These are phyloP conservation scores for Ustilago crameri DNA, from an alignment of 1,284 basidiomycete species.

Conservation along the genomic window DNA sequence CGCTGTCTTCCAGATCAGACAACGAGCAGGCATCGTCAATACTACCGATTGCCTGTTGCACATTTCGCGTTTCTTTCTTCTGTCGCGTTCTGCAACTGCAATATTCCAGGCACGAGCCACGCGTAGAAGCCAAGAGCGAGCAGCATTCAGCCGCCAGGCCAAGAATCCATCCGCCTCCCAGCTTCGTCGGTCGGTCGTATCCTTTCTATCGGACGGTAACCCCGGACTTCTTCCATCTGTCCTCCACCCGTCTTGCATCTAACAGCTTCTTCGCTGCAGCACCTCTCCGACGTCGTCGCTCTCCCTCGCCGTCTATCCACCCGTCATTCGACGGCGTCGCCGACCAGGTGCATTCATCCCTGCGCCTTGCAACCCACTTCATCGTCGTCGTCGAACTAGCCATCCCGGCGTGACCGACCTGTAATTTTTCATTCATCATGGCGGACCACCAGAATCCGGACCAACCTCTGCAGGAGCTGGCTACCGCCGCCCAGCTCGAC, in stretches of 20 bases:
- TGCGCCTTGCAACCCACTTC: background rate
- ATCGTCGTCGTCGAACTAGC: background rate
- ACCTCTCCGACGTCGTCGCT: constrained; percentile 4
- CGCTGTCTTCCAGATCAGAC: too few relatives aligned
- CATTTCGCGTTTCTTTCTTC: background rate
- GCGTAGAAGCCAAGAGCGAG: too few relatives aligned
- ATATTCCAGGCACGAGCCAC: background rate
- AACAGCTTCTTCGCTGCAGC: constrained; percentile 21
- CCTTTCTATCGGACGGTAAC: constrained; percentile 35
- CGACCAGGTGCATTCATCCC: constrained; percentile 3
- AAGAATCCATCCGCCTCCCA: constrained; percentile 14
- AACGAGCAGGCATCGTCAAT: too few relatives aligned
- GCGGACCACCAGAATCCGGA: constrained; percentile 43
- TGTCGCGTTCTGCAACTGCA: background rate
- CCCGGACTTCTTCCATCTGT: constrained; percentile 16
- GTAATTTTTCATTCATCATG: constrained; percentile 23
- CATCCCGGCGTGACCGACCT: background rate
- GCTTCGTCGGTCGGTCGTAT: background rate
- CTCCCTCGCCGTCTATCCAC: background rate
- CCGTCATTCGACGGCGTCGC: background rate
- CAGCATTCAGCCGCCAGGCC: background rate
- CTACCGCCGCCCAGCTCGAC: constrained; percentile 50
- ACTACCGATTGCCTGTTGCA: too few relatives aligned
- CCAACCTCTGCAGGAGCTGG: constrained; percentile 50
- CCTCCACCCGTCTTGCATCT: constrained; percentile 8